These are phyloP conservation scores for Camellia granthamiana DNA, from an alignment of 148 eudicot genomes.

Conservation along the genomic window DNA sequence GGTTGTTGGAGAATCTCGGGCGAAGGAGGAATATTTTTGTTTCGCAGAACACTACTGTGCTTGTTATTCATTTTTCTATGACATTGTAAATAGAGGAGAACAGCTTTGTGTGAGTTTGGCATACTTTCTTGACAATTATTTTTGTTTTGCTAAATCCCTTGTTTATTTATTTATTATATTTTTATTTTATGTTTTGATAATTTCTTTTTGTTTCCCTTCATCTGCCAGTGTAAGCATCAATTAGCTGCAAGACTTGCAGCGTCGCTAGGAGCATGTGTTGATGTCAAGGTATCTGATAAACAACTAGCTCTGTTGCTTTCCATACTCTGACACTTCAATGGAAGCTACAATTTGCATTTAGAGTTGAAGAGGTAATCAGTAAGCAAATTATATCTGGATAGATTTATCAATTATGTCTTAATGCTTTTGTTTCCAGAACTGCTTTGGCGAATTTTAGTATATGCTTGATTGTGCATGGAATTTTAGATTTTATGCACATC, in stretches of 20 bases:
- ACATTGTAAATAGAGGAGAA: too few relatives aligned
- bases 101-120: too few relatives aligned
- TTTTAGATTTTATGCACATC: not conserved
- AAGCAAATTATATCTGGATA: not conserved
- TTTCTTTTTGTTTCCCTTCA: not conserved
- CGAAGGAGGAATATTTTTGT: too few relatives aligned
- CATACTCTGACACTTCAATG: conserved; percentile 38
- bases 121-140: too few relatives aligned
- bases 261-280: conserved; percentile 56
- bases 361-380: not conserved
- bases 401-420: not conserved
- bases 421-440: not conserved
- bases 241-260: conserved; percentile 91
- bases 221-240: conserved; percentile 87
- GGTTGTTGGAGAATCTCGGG: too few relatives aligned
- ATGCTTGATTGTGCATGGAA: not conserved
- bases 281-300: conserved; percentile 71
- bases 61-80: too few relatives aligned
- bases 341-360: not conserved
- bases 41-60: too few relatives aligned
- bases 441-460: not conserved
- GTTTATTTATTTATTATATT: too few relatives aligned
- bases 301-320: conserved; percentile 74
- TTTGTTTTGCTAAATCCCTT: too few relatives aligned
- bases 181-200: too few relatives aligned